Percentiles rank a stretch among this genome's conserved stretches.
Conservation (phyloP, 2,329 filamentous ascomycete species). For the Aspergillus sp. region DNA sequence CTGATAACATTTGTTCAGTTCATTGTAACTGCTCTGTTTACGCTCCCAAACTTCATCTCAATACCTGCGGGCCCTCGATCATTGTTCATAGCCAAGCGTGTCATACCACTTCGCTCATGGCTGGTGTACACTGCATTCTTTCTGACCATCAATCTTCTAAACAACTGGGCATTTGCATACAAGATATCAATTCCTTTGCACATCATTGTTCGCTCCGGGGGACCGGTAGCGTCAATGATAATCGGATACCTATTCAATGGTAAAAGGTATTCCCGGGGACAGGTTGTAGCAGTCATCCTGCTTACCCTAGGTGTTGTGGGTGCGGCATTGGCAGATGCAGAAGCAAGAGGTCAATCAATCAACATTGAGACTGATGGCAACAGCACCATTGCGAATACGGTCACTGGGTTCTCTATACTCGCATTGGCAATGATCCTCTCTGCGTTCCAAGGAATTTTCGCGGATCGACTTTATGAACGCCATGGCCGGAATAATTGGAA, state of each 20-base stretch:
- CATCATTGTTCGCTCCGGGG: slow-evolving; percentile 91
- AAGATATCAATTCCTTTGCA: slow-evolving; percentile 94
- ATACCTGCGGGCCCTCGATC: slow-evolving; percentile 51
- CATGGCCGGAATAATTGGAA: slow-evolving; percentile 82
- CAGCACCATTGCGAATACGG: slow-evolving; percentile 29
- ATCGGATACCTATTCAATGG: slow-evolving; percentile 76
- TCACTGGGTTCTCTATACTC: slow-evolving; percentile 69
- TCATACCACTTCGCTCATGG: slow-evolving; percentile 80
- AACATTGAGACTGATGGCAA: slow-evolving; percentile 32
- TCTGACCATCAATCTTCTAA: slow-evolving; percentile 88
- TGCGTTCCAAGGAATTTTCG: slow-evolving; percentile 91
- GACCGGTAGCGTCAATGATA: slow-evolving; percentile 89
- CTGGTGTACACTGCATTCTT: slow-evolving; percentile 82
- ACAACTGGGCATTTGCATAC: slow-evolving; percentile 97
- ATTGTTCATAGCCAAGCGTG: slow-evolving; percentile 67
- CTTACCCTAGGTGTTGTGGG: slow-evolving; percentile 80
- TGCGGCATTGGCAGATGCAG: slow-evolving; percentile 83
- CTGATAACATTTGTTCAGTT: slow-evolving; percentile 88
- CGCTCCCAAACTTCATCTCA: slow-evolving; percentile 70
- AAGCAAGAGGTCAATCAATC: slow-evolving; percentile 58
- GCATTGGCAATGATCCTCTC: slow-evolving; percentile 84
- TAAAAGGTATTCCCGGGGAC: slow-evolving; percentile 72
- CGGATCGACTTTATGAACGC: slow-evolving; percentile 77
- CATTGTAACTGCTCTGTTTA: slow-evolving; percentile 70
- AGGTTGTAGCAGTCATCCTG: slow-evolving; percentile 73